A percentile compares a stretch with the other conserved stretches of the same genome.
Evolutionary conservation across 805 yeast genomes (phyloP).

Genomic region (Lachancea thermotolerans): DNA sequence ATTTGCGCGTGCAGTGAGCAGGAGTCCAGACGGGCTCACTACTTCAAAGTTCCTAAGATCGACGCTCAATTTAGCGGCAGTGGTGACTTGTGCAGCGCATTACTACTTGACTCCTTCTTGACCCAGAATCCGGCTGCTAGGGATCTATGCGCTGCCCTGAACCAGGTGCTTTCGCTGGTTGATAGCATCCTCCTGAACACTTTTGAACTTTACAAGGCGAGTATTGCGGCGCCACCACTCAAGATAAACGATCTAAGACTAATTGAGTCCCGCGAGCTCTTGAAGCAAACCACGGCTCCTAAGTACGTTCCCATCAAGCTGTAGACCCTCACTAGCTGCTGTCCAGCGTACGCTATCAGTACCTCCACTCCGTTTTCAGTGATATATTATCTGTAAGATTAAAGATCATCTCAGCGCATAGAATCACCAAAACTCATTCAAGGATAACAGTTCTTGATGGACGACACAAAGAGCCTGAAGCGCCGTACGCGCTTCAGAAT

Average conservation of each 20-base stretch:
- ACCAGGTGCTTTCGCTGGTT: slow-evolving; percentile 36
- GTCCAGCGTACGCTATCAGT: neutral
- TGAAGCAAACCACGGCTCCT: slow-evolving; percentile 9
- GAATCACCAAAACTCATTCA: too few relatives aligned
- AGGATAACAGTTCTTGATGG: neutral
- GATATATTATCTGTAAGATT: too few relatives aligned
- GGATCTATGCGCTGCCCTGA: slow-evolving; percentile 29
- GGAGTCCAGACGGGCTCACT: slow-evolving; percentile 34
- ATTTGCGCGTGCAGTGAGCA: slow-evolving; percentile 17
- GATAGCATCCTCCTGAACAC: slow-evolving; percentile 39
- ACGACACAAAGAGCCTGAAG: neutral
- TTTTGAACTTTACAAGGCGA: slow-evolving; percentile 16
- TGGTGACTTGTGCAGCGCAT: slow-evolving; percentile 65
- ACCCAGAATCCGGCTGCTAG: slow-evolving; percentile 16
- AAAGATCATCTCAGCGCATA: too few relatives aligned
- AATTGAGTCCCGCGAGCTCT: slow-evolving; percentile 36
- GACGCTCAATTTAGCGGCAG: slow-evolving; percentile 64
- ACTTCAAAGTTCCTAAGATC: slow-evolving; percentile 41
- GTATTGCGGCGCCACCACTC: neutral
- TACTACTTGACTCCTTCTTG: slow-evolving; percentile 46
- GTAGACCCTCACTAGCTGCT: neutral
- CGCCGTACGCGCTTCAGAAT: neutral
- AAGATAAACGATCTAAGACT: slow-evolving; percentile 39
- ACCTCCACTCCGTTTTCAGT: neutral
- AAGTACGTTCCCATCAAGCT: slow-evolving; percentile 5